Percentiles rank a stretch among this genome's conserved stretches.
Evolutionary conservation across 371 early-diverging fungal genomes (phyloP).

Genomic region (Mucor indicus): DNA sequence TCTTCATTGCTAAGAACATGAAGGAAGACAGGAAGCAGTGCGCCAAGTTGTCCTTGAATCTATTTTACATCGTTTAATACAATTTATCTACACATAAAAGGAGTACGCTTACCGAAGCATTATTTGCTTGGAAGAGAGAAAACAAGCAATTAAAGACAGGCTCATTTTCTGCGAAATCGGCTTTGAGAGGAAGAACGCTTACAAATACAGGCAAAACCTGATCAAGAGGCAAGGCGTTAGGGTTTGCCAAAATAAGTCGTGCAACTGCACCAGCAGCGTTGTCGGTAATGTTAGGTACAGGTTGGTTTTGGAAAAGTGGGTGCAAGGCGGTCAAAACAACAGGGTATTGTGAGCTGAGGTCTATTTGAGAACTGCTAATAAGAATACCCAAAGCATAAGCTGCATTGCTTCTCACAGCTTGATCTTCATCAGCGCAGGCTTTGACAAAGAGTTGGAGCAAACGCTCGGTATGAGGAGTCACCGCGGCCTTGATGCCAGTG

Average conservation of each 20-base stretch:
- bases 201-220: constrained; percentile 73
- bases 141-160: constrained; percentile 76
- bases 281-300: constrained; percentile 70
- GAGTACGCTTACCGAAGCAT: constrained; percentile 46
- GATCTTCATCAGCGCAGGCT: constrained; percentile 73
- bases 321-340: constrained; percentile 68
- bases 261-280: constrained; percentile 90
- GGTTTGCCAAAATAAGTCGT: constrained; percentile 71
- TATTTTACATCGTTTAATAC: not conserved
- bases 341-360: constrained; percentile 70
- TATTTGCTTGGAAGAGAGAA: constrained; percentile 58
- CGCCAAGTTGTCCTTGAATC: constrained; percentile 34
- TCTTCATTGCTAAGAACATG: constrained; percentile 51
- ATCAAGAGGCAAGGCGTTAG: constrained; percentile 70
- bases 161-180: constrained; percentile 79
- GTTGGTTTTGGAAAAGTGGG: constrained; percentile 67
- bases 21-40: constrained; percentile 42
- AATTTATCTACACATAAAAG: not conserved
- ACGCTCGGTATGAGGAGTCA: constrained; percentile 77
- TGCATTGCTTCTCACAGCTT: constrained; percentile 84
- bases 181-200: constrained; percentile 70
- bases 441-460: constrained; percentile 62
- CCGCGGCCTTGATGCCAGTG: constrained; percentile 67
- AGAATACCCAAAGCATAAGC: constrained; percentile 83
- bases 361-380: constrained; percentile 62